A percentile compares a stretch with the other conserved stretches of the same genome.
These are phyloP conservation scores for Stachybotrys chlorohalonatus DNA, from an alignment of 2,329 filamentous ascomycete species.

Conservation along the genomic window DNA sequence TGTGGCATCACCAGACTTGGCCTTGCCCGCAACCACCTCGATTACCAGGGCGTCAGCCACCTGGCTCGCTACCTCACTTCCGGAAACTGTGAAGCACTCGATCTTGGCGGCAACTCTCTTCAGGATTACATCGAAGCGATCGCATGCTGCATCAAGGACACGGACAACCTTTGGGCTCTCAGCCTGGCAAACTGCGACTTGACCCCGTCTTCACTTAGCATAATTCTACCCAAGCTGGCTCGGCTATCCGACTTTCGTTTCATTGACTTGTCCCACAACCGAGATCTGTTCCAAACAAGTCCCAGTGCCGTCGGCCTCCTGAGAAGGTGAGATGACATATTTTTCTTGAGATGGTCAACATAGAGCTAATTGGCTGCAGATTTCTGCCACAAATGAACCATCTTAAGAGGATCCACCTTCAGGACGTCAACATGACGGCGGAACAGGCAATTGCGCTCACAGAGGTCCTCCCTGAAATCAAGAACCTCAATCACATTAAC, in stretches of 20 bases:
- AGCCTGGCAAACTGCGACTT: constrained; percentile 83
- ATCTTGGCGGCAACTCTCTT: constrained; percentile 77
- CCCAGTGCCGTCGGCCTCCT: constrained; percentile 68
- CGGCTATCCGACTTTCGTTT: constrained; percentile 70
- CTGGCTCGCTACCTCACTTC: constrained; percentile 67
- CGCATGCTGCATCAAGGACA: constrained; percentile 40
- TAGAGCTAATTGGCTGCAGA: constrained; percentile 22
- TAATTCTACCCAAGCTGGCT: constrained; percentile 64
- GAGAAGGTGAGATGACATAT: constrained; percentile 48
- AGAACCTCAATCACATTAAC: constrained; percentile 74
- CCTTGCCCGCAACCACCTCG: constrained; percentile 73
- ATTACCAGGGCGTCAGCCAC: constrained; percentile 63
- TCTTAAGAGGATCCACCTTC: constrained; percentile 78
- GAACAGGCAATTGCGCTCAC: constrained; percentile 87
- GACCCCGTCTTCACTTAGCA: constrained; percentile 60
- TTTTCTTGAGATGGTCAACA: neutral
- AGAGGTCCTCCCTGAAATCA: constrained; percentile 80
- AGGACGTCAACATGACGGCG: constrained; percentile 72
- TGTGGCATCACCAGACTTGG: constrained; percentile 73
- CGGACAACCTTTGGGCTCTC: constrained; percentile 64
- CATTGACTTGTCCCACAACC: constrained; percentile 88
- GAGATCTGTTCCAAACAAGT: constrained; percentile 62
- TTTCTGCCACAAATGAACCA: constrained; percentile 70
- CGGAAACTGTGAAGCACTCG: constrained; percentile 76
- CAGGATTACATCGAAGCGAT: constrained; percentile 44